These are phyloP conservation scores for Aureobasidium sp. DNA, from an alignment of 2,329 filamentous ascomycete species.

Conservation along the genomic window DNA sequence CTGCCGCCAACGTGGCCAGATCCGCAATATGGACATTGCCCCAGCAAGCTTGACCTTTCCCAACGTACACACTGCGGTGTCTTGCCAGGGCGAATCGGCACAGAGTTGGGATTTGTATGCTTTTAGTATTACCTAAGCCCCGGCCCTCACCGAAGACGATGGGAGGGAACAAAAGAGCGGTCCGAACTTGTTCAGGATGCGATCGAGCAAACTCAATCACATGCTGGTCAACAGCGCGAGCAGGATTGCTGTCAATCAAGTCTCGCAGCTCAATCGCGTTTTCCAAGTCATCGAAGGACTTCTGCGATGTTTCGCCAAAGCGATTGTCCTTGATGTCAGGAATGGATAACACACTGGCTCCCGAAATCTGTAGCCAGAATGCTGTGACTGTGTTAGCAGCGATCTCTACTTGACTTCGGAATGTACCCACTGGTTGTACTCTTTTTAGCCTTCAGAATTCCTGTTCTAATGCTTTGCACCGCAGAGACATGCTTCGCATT, in stretches of 20 bases:
- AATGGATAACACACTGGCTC: not conserved
- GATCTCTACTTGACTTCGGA: not conserved
- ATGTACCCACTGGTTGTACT: not conserved
- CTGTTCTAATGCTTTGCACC: not conserved
- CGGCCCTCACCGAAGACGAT: conserved; percentile 51
- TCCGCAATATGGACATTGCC: conserved; percentile 57
- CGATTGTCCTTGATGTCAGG: conserved; percentile 28
- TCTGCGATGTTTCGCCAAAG: conserved; percentile 42
- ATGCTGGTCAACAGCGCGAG: conserved; percentile 64
- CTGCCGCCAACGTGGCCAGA: conserved; percentile 48
- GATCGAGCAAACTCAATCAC: conserved; percentile 46
- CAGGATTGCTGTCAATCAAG: conserved; percentile 51
- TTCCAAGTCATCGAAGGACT: conserved; percentile 53
- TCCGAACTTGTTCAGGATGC: conserved; percentile 43
- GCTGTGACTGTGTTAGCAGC: not conserved
- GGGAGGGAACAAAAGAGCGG: conserved; percentile 58
- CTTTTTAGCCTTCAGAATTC: not conserved
- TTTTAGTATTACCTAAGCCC: conserved; percentile 47
- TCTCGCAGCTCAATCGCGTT: conserved; percentile 46
- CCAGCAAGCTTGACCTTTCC: conserved; percentile 49
- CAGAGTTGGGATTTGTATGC: conserved; percentile 53
- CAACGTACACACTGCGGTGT: conserved; percentile 49
- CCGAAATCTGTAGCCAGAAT: not conserved
- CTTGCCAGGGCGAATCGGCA: conserved; percentile 44
- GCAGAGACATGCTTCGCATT: not conserved